Base-by-base conservation (phyloP, 1,139 yeast genomes). In the Candida buenavistaensis region DNA sequence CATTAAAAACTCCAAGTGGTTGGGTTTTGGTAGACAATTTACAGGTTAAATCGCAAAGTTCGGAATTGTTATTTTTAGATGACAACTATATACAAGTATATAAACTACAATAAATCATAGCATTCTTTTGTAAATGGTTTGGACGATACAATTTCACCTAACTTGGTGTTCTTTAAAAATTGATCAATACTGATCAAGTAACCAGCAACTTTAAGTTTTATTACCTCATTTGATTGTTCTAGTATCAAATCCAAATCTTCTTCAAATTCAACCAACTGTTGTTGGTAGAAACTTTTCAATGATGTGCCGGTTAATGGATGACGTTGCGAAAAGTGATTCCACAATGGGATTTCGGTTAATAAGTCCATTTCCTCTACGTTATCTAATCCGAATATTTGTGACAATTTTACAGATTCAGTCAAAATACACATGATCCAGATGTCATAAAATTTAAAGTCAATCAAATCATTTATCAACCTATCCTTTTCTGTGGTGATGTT, bases 71-170 rank as follows among this genome's bases (percentile, higher is more conserved):
- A 35, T 81, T 83, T 47, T 54, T 85, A 24, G 70, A 72, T 28
- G 87, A 82, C 44, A 73, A 78, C 30, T 79, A 77, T 54, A 59
- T 86, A 26, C 90, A 83, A 54, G 59, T 84, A 12, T 84, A 94
- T 94, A 74, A 77, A 46, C 19, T 21, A 36, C 32, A 41, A 32
- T 23, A 37, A 27, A 14, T 33, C 22, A 38, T 50, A 51, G 26
- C 49, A 44, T 24, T 30, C 23, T 15, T 35, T 31, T 4, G 47
- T 23, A 21, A 40, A 40, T 33, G 29, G 35, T 26, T 14, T 38
- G 26, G 13, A n/a, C n/a, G 37, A 27, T 1, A 54, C 32, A 4
- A 49, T 21, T 3, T 31, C 28, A 14, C 51, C 48, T 21, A 61
- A 36, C 29, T 43, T 36, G 3, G 65, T 58, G 10, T 33, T 30